Percentiles rank a stretch among this genome's conserved stretches.
Conservation (phyloP, 2,329 filamentous ascomycete species). For the Claviceps digitariae region DNA sequence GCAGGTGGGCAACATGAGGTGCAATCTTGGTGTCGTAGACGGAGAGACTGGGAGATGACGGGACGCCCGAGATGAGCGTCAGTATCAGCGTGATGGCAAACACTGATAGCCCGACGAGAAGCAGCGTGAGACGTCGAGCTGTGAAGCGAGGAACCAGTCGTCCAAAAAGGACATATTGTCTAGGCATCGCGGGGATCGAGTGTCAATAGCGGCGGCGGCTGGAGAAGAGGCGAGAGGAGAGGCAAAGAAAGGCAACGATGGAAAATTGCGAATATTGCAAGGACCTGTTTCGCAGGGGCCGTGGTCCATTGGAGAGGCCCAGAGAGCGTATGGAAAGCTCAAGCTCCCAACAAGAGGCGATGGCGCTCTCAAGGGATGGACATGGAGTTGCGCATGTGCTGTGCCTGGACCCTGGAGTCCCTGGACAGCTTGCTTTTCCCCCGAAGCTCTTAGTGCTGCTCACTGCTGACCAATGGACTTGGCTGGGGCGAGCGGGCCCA, state of each 20-base stretch:
- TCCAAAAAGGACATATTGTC: conserved; percentile 26
- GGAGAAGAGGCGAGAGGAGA: neutral
- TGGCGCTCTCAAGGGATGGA: neutral
- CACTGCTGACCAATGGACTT: neutral
- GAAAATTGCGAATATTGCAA: neutral
- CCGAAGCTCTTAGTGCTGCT: neutral
- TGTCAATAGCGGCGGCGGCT: neutral
- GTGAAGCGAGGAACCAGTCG: conserved; percentile 35
- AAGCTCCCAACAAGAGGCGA: neutral
- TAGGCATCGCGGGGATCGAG: conserved; percentile 13
- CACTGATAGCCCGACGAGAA: conserved; percentile 36
- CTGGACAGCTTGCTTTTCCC: neutral
- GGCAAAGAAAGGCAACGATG: neutral
- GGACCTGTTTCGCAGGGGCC: neutral
- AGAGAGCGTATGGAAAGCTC: neutral
- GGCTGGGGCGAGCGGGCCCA: neutral
- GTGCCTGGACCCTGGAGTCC: too few relatives aligned
- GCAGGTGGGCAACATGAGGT: conserved; percentile 23
- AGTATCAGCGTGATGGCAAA: conserved; percentile 42
- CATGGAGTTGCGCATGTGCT: neutral
- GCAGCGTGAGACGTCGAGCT: conserved; percentile 37
- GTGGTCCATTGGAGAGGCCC: neutral
- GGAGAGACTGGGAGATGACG: conserved; percentile 34
- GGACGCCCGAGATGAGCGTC: conserved; percentile 34
- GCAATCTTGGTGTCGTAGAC: conserved; percentile 34